Evolutionary conservation across 1,284 basidiomycete genomes (phyloP), one percentile per base, ranked within the genome.

Genomic region (Xerocomus minutiporus): DNA sequence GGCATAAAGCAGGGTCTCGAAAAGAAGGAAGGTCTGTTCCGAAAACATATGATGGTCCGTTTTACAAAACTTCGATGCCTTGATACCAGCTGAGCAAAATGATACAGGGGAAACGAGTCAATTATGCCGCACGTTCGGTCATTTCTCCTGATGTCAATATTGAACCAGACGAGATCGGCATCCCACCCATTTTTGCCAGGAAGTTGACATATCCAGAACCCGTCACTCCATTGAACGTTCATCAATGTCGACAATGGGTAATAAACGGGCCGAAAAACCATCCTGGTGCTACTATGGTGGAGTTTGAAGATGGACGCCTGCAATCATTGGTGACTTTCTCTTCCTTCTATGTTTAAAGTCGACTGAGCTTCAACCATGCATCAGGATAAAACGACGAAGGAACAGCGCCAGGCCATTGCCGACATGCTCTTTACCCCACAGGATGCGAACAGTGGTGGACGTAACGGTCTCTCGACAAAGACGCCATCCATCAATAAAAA

Each of bases 111-210:
- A 99, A 99, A 79, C 94, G 97, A 70, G 97, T 99, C 64, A 99
- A 99, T 72, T 97, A 97, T 70, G 94, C 97, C 40, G 97, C 97
- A 32, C 93, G 97, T 60, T 99, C 97, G 13, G 97, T 99, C 68
- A 99, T 99, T 60, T 99, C 97, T 31, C 97, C 97, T 9, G 97
- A 99, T 67, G 93, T 97, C 67, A 99, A 99, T 72, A 98, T 99
- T 61, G 97, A 99, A 74, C 94, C 97, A 36, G 97, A 95, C 71
- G 97, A 99, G 72, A 99, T 99, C 56, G 97, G 97, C 51, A 86
- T 99, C 26, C 97, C 97, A 12, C 97, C 97, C 39, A 91, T 99
- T 51, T 99, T 99, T 69, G 97, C 97, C 3, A 84, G 88, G 62
- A 98, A 97, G 69, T 77, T 99, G 62, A 99, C 97, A 5, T 99